phyloP scores from a whole-genome alignment of 345 rosid species.

The Ceriops decandra region DNA sequence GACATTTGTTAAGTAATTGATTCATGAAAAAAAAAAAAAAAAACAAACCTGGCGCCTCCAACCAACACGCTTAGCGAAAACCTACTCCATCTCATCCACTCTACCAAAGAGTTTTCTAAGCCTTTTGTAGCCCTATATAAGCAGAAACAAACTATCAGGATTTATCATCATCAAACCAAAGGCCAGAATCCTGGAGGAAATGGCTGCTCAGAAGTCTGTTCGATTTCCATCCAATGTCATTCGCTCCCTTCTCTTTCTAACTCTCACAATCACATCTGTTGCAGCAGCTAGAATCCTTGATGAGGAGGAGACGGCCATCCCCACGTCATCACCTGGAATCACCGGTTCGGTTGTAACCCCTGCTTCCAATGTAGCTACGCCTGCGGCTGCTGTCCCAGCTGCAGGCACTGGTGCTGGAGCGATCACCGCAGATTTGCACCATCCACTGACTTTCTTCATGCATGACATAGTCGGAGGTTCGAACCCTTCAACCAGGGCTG shows the following conservation, averaged over 20 bases:
- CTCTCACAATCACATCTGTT: neutral
- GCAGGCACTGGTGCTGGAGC: neutral
- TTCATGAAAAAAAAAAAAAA: no score
- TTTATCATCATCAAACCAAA: neutral
- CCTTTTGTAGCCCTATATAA: neutral
- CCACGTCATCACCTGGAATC: neutral
- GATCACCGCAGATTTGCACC: neutral
- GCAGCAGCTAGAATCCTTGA: neutral
- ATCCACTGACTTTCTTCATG: conserved; percentile 49
- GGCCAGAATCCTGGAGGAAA: neutral
- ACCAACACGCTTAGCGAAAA: neutral
- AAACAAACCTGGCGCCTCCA: neutral
- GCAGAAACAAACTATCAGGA: neutral
- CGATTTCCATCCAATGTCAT: no score
- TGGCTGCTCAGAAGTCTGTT: neutral
- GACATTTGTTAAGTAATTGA: no score
- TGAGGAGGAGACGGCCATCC: neutral
- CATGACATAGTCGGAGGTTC: conserved; percentile 49
- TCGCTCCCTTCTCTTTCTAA: neutral
- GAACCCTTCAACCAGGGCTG: conserved; percentile 33
- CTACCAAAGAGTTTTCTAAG: neutral
- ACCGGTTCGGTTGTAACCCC: neutral
- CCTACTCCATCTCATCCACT: neutral
- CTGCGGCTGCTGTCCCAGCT: neutral
- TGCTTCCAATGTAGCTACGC: neutral